Evolutionary conservation across 2,329 filamentous ascomycete species (phyloP).

Genomic region (Sordariomycetes sp.): DNA sequence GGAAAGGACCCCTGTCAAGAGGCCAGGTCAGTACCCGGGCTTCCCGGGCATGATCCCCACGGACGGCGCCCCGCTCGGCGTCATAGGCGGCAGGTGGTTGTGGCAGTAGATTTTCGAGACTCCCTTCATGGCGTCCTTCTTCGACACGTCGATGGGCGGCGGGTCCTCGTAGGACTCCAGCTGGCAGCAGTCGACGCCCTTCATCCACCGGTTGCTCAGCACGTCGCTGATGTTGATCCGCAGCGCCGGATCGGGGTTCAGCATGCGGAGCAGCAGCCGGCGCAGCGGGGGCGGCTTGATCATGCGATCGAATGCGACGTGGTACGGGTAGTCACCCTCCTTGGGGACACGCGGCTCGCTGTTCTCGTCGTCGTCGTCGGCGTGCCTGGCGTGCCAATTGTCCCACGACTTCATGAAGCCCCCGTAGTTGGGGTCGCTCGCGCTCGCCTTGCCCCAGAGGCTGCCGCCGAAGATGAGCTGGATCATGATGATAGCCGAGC

Average conservation of each 20-base stretch:
- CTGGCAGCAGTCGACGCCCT: conserved; percentile 69
- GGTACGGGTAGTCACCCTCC: conserved; percentile 55
- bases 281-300: conserved; percentile 60
- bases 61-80: conserved; percentile 29
- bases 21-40: conserved; percentile 34
- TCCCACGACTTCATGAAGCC: conserved; percentile 58
- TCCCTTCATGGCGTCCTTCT: conserved; percentile 32
- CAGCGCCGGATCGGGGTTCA: conserved; percentile 64
- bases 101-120: conserved; percentile 43
- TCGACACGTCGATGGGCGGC: conserved; percentile 46
- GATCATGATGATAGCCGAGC: conserved; percentile 72
- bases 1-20: neutral
- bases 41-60: conserved; percentile 46
- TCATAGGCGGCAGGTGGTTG: conserved; percentile 36
- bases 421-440: conserved; percentile 47
- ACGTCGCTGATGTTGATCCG: conserved; percentile 62
- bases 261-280: conserved; percentile 67
- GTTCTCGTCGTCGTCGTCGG: neutral
- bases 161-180: conserved; percentile 59
- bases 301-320: conserved; percentile 51
- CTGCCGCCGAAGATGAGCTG: conserved; percentile 62
- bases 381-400: conserved; percentile 49
- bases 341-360: conserved; percentile 22
- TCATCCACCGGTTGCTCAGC: conserved; percentile 61
- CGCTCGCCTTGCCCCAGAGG: conserved; percentile 63